These are phyloP conservation scores for Paxillus rubicundulus DNA, from an alignment of 768 basidiomycete genomes.

Conservation along the genomic window DNA sequence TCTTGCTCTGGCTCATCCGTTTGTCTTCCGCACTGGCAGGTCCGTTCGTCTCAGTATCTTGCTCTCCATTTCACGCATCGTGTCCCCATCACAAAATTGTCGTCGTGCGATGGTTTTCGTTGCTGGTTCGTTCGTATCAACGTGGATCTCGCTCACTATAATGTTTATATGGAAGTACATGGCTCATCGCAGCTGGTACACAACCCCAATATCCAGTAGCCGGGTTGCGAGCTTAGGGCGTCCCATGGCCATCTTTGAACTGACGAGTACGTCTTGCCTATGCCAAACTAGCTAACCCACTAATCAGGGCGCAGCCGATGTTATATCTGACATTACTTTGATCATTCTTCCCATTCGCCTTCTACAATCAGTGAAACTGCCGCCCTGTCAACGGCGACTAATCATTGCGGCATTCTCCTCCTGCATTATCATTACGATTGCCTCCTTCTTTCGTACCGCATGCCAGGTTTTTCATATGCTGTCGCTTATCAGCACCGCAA, in stretches of 20 bases:
- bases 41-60: conserved; percentile 13
- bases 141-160: conserved; percentile 8
- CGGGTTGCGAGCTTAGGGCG: neutral
- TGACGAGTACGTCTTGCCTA: conserved; percentile 9
- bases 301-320: conserved; percentile 15
- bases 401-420: conserved; percentile 8
- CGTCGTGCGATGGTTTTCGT: conserved; percentile 5
- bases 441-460: conserved; percentile 5
- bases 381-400: conserved; percentile 3
- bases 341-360: conserved; percentile 10
- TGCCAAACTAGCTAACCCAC: neutral
- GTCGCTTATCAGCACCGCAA: conserved; percentile 4
- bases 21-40: conserved; percentile 4
- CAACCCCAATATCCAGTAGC: neutral
- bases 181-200: neutral
- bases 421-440: conserved; percentile 5
- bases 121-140: conserved; percentile 9
- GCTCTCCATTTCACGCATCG: conserved; percentile 11
- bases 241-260: conserved; percentile 10
- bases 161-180: conserved; percentile 2
- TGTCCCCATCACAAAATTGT: conserved; percentile 4
- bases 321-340: conserved; percentile 16
- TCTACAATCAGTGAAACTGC: conserved; percentile 6
- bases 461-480: conserved; percentile 5
- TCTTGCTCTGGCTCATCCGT: neutral